Evolutionary conservation across 495 filamentous ascomycete species (phyloP).

Genomic region (Rusavskia elegans): DNA sequence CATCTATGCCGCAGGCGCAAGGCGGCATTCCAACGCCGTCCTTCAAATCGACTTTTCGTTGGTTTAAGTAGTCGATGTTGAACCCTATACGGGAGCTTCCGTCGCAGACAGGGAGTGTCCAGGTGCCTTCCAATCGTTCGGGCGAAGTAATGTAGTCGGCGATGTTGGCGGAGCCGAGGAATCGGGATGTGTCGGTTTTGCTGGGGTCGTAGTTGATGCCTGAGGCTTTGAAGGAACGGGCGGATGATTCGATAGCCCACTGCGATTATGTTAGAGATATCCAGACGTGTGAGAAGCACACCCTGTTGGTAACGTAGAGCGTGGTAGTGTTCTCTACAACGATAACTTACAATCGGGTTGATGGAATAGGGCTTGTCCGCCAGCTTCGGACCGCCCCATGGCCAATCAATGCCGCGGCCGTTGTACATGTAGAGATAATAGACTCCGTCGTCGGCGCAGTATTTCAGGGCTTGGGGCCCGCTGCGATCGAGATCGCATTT

Average conservation of each 20-base stretch:
- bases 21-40: background rate
- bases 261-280: too few relatives aligned
- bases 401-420: background rate
- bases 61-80: background rate
- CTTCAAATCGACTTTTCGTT: too few relatives aligned
- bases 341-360: background rate
- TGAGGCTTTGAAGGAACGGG: background rate
- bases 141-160: background rate
- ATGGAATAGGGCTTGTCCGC: background rate
- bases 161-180: background rate
- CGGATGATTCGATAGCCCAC: background rate
- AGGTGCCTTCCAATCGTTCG: background rate
- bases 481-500: background rate
- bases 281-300: too few relatives aligned
- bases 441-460: background rate
- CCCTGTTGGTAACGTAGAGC: too few relatives aligned
- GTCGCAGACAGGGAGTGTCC: constrained; percentile 1
- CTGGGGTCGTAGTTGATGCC: background rate
- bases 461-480: background rate
- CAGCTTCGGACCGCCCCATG: background rate
- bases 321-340: too few relatives aligned
- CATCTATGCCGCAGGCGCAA: background rate
- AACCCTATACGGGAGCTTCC: background rate
- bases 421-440: background rate
- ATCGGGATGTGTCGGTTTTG: background rate